These are phyloP conservation scores for Beauveria caledonica DNA, from an alignment of 2,329 filamentous ascomycete species.

Conservation along the genomic window DNA sequence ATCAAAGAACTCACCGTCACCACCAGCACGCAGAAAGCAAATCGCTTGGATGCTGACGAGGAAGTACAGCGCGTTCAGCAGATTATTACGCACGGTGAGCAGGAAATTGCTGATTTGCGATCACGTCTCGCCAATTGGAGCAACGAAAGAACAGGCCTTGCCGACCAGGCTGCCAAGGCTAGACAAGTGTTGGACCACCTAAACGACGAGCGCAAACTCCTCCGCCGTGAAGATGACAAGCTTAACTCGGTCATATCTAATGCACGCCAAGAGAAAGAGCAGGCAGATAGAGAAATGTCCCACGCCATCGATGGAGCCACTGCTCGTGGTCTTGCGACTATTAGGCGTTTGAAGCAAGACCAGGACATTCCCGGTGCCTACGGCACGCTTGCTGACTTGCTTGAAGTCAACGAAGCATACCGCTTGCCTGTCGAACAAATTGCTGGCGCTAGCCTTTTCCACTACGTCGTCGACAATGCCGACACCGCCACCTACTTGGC, in stretches of 20 bases:
- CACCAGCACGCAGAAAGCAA: slow-evolving; percentile 72
- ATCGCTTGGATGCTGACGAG: slow-evolving; percentile 75
- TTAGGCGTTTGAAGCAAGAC: slow-evolving; percentile 74
- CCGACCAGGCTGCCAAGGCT: slow-evolving; percentile 65
- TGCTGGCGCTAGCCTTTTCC: slow-evolving; percentile 85
- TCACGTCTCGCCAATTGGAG: slow-evolving; percentile 71
- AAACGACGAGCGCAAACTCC: slow-evolving; percentile 76
- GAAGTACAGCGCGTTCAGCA: slow-evolving; percentile 66
- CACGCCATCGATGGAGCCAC: slow-evolving; percentile 87
- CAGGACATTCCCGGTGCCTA: slow-evolving; percentile 78
- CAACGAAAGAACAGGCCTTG: slow-evolving; percentile 62
- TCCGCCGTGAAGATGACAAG: slow-evolving; percentile 85
- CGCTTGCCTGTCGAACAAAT: slow-evolving; percentile 87
- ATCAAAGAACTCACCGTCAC: slow-evolving; percentile 72
- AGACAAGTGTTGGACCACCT: slow-evolving; percentile 72
- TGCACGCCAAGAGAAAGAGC: slow-evolving; percentile 66
- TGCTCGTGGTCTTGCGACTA: slow-evolving; percentile 75
- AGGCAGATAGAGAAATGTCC: slow-evolving; percentile 68
- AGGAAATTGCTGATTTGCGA: slow-evolving; percentile 62
- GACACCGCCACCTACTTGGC: slow-evolving; percentile 77
- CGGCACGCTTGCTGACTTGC: slow-evolving; percentile 86
- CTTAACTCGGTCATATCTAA: slow-evolving; percentile 70
- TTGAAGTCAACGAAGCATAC: slow-evolving; percentile 78
- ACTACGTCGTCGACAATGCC: slow-evolving; percentile 91
- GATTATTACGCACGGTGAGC: slow-evolving; percentile 64